Base-by-base conservation (phyloP, 2,329 filamentous ascomycete species). In the Aschersonia sp. region DNA sequence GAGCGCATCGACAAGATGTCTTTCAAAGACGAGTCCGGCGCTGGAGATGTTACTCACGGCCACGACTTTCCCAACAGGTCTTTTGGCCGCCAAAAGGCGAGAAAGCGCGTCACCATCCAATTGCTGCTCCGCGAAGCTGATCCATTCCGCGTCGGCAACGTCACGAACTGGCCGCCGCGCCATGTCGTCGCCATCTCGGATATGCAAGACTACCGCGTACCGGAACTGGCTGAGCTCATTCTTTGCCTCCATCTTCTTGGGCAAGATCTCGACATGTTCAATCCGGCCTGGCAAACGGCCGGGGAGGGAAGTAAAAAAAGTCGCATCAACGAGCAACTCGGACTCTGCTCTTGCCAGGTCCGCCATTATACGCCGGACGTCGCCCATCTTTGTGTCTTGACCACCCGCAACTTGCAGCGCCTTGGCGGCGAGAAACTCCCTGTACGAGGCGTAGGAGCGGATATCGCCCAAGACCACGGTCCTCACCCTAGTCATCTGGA, bases 1-100 rank as follows among this genome's bases (percentile, higher is more conserved):
- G 4, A 58, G 51, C 0, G 51, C 52, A 5, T 54, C 50, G 33
- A 56, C 42, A 7, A 57, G 30, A 1, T 45, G 46, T 44, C 57
- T 43, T 50, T 60, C 56, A 14, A 59, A 62, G 48, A 42, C 60
- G 50, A 49, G 67, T 52, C 47, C 64, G 52, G 39, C 47, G 47
- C 51, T 51, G 0, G 57, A 52, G 6, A 60, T 56, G 44, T 56
- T 57, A 31, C 49, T 39, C 4, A 57, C 30, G n/a, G 55, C 50
- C 1, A 56, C 43, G 6, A 30, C 22, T 5, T 8, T 31, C 1
- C 12, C 29, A 11, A 44, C 29, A 4, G 43, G 9, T 2, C n/a
- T n/a, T n/a, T n/a, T n/a, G n/a, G n/a, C n/a, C n/a, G 49, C 46
- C n/a, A 57, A 30, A 4, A 52, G 46, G 4, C 43, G 6, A 0